Base-by-base conservation (phyloP, 2,329 filamentous ascomycete genomes). In the Cladophialophora chaetospira region DNA sequence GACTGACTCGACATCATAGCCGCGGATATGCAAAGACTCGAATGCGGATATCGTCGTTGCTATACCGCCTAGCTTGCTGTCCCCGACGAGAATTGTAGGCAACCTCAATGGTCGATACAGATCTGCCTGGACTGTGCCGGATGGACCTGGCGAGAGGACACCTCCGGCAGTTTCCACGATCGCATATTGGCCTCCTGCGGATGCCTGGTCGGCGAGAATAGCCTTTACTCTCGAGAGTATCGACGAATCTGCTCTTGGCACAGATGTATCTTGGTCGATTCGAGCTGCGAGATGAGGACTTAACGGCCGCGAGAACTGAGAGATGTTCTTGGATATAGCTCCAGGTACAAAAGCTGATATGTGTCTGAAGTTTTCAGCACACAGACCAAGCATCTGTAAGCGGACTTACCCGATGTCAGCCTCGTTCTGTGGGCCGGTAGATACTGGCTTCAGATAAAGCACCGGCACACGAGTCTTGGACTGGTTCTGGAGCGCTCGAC, bases 91-190 rank as follows among this genome's bases (percentile, higher is more conserved):
- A 11, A 94, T 73, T 1, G 88, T 82, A 0, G 91, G 89, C 1
- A 88, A 72, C n/a, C 89, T 80, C 1, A 95, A 72, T 0, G 88
- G 85, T 17, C 86, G 78, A 68, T 92, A 94, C 1, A 92, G 73
- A 66, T 95, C 89, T 2, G 86, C 89, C 68, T 95, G 90, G 0
- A 87, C 84, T 1, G 80, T 87, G 8, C 89, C 88, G 31, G 87
- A 89, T 0, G 89, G 90, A 0, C 83, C 83, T 0, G 90, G 90
- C 0, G 89, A 93, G 60, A 93, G 85, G 0, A 93, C 88, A 0
- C 90, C 90, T 0, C 89, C 90, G 1, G 90, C 89, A 1, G 90
- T 94, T 70, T 95, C 90, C 43, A 94, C 77, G 44, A 95, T 79
- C 1, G 88, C 43, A 75, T 64, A 48, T 66, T 68, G 44, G 57